phyloP scores from a whole-genome alignment of 1,139 yeast genomes.

The Barnettozyma hawaiiensis region DNA sequence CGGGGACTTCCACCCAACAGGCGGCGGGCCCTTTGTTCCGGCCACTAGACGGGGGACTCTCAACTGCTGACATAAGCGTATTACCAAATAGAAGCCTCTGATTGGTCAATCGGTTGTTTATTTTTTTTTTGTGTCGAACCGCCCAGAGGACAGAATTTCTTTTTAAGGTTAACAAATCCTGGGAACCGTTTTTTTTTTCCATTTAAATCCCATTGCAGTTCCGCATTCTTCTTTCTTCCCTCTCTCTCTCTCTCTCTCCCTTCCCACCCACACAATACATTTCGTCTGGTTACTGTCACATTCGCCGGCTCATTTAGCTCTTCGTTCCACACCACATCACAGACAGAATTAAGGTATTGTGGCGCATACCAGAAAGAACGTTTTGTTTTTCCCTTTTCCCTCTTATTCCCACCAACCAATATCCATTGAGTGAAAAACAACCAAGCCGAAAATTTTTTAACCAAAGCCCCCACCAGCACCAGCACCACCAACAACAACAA shows the following conservation, averaged over 20 bases:
- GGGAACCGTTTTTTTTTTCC: not conserved
- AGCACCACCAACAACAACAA: too few relatives aligned
- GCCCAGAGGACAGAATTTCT: conserved; percentile 8
- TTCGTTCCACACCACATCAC: not conserved
- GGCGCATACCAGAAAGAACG: conserved; percentile 1
- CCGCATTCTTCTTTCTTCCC: too few relatives aligned
- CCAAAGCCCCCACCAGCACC: not conserved
- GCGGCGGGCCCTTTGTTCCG: not conserved
- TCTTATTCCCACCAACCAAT: too few relatives aligned
- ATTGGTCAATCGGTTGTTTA: conserved; percentile 2
- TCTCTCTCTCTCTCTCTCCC: not conserved
- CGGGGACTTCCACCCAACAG: too few relatives aligned
- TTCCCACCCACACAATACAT: not conserved
- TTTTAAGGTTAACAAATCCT: conserved; percentile 7
- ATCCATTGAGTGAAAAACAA: conserved; percentile 21
- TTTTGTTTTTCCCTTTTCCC: too few relatives aligned
- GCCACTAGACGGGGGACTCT: not conserved
- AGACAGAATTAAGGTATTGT: too few relatives aligned
- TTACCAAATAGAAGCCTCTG: conserved; percentile 3
- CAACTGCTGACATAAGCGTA: conserved; percentile 2
- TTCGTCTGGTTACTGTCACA: too few relatives aligned
- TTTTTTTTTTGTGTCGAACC: not conserved
- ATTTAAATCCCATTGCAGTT: not conserved
- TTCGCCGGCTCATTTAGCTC: too few relatives aligned
- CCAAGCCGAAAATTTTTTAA: not conserved